Conservation (phyloP, 108 stramenopile species). For the Schizochytrium sp. region DNA sequence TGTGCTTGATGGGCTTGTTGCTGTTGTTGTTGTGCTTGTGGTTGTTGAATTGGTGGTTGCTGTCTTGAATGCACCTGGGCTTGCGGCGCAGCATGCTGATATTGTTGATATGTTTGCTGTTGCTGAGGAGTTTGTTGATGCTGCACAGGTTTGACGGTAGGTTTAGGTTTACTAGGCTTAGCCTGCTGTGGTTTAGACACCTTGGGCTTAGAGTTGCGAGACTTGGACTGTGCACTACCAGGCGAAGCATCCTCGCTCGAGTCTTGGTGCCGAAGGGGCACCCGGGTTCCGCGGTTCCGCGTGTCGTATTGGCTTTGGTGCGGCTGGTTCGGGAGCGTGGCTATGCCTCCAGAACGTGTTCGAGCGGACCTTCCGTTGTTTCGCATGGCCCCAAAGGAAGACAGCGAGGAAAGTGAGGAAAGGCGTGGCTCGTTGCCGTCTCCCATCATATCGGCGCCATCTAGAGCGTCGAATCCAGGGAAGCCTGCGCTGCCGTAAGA, state of each 20-base stretch:
- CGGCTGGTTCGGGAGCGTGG: conserved; percentile 1
- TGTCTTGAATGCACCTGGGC: too few species aligned
- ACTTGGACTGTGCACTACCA: too few species aligned
- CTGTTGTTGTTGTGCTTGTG: too few species aligned
- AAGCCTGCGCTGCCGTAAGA: conserved; percentile 45
- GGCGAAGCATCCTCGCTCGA: neutral
- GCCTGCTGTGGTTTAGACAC: too few species aligned
- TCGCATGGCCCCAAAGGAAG: neutral
- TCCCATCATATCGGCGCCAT: conserved; percentile 15
- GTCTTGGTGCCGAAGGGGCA: neutral
- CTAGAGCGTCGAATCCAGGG: neutral
- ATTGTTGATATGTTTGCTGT: too few species aligned
- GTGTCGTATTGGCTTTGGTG: conserved; percentile 37
- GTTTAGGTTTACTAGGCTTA: too few species aligned
- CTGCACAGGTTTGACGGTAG: too few species aligned
- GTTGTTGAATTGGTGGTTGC: too few species aligned
- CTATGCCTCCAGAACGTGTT: conserved; percentile 1
- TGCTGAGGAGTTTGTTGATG: too few species aligned
- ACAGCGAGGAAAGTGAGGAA: conserved; percentile 28
- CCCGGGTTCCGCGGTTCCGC: conserved; percentile 7
- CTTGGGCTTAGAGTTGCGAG: too few species aligned
- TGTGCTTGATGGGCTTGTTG: too few species aligned
- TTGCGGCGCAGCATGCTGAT: too few species aligned
- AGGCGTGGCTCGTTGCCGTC: conserved; percentile 12
- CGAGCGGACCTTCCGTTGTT: neutral